Percentiles rank a stretch among this genome's conserved stretches.
phyloP scores from a whole-genome alignment of 2,329 filamentous ascomycete species.

The Pseudogymnoascus sp. region DNA sequence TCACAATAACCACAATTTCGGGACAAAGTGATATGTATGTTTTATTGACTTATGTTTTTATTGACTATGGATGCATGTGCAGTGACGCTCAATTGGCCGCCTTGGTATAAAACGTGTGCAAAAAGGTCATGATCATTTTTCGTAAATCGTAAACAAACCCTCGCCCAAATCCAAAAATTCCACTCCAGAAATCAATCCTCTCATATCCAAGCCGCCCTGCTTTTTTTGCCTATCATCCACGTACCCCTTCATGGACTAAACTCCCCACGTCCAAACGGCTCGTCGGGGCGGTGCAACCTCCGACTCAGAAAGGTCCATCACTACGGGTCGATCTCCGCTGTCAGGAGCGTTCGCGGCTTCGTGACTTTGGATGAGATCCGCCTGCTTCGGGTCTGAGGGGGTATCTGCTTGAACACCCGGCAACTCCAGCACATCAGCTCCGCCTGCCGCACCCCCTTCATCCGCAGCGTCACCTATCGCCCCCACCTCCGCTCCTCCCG shows the following conservation, averaged over 20 bases:
- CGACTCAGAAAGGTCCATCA: background rate
- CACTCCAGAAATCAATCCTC: background rate
- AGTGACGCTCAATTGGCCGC: background rate
- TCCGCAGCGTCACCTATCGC: background rate
- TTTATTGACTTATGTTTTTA: background rate
- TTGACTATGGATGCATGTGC: background rate
- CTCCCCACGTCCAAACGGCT: background rate
- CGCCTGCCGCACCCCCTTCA: background rate
- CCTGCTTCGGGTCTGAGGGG: background rate
- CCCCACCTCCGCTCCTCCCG: slow-evolving; percentile 12
- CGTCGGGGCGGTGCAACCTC: background rate
- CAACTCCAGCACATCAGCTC: background rate
- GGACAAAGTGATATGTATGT: background rate
- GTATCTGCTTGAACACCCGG: background rate
- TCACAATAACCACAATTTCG: background rate
- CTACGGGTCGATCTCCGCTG: background rate
- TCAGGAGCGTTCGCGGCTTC: background rate
- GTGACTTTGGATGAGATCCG: background rate
- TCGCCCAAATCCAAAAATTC: background rate
- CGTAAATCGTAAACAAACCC: background rate
- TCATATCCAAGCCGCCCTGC: background rate
- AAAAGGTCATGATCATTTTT: background rate
- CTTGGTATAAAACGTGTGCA: background rate
- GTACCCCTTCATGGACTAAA: background rate
- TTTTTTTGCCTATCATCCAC: background rate